Conservation (phyloP, 768 basidiomycete species). For the Auricularia auricula-judae region DNA sequence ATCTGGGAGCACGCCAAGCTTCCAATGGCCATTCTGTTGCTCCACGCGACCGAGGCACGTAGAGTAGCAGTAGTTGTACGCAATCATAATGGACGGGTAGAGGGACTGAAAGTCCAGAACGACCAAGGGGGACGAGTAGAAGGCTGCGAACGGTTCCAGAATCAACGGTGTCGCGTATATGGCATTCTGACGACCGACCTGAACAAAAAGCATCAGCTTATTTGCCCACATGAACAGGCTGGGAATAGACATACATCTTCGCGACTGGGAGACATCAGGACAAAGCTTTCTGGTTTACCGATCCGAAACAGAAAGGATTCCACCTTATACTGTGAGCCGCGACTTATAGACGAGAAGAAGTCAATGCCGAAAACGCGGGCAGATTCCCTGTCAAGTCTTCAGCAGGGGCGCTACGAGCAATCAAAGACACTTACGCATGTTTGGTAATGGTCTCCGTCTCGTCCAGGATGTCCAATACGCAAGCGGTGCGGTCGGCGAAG, state of each 20-base stretch:
- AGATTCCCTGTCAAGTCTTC: constrained; percentile 58
- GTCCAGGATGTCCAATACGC: constrained; percentile 73
- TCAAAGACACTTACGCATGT: constrained; percentile 54
- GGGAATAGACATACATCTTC: constrained; percentile 46
- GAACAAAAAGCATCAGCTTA: constrained; percentile 4
- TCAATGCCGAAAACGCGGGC: constrained; percentile 96
- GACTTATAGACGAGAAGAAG: constrained; percentile 87
- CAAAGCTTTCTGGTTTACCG: constrained; percentile 88
- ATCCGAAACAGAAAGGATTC: constrained; percentile 98
- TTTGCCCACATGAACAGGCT: not conserved
- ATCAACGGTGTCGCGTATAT: constrained; percentile 93
- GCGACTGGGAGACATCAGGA: constrained; percentile 83
- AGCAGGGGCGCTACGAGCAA: not conserved
- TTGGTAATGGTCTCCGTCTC: constrained; percentile 75
- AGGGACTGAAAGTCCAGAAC: constrained; percentile 95
- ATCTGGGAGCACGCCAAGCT: constrained; percentile 69
- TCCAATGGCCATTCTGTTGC: constrained; percentile 81
- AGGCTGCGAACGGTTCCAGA: constrained; percentile 88
- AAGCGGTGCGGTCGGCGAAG: constrained; percentile 48
- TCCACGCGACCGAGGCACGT: constrained; percentile 85
- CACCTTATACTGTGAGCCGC: constrained; percentile 97
- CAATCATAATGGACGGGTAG: constrained; percentile 97
- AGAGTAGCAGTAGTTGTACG: constrained; percentile 95
- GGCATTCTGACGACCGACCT: constrained; percentile 95
- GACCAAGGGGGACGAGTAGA: constrained; percentile 84